These are phyloP conservation scores for Naganishia onofrii DNA, from an alignment of 768 basidiomycete genomes.

Conservation along the genomic window DNA sequence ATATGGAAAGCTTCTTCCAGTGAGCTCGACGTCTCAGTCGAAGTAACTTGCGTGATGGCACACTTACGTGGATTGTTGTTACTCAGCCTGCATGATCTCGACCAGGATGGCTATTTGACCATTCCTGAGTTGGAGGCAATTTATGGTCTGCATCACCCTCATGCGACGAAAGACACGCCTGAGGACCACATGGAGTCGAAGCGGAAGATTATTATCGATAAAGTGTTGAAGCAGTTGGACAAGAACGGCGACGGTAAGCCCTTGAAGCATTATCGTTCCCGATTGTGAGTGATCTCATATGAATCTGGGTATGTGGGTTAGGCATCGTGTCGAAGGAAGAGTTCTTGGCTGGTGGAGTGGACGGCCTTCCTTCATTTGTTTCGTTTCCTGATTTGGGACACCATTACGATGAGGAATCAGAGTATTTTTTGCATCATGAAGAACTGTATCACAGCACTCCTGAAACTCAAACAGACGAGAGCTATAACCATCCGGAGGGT, in stretches of 20 bases:
- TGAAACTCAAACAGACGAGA: conserved; percentile 93
- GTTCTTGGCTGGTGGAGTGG: conserved; percentile 48
- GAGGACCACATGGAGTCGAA: conserved; percentile 76
- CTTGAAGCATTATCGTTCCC: not conserved
- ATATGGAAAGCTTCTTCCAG: conserved; percentile 87
- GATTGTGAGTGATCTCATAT: not conserved
- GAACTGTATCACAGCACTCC: conserved; percentile 92
- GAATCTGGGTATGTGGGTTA: not conserved
- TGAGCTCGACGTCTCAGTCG: not conserved
- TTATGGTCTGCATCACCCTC: conserved; percentile 91
- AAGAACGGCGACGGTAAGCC: conserved; percentile 64
- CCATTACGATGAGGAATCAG: conserved; percentile 52
- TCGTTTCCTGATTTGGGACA: conserved; percentile 51
- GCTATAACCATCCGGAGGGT: conserved; percentile 91
- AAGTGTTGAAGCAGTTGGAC: conserved; percentile 70
- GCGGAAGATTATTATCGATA: conserved; percentile 71
- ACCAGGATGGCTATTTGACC: conserved; percentile 77
- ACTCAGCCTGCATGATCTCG: conserved; percentile 74
- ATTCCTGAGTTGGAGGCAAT: conserved; percentile 87
- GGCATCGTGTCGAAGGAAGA: conserved; percentile 42
- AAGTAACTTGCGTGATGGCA: not conserved
- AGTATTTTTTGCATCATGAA: conserved; percentile 74
- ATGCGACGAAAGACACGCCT: conserved; percentile 58
- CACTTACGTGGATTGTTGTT: too few relatives aligned
- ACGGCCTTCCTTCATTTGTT: conserved; percentile 50